These are phyloP conservation scores for Dactylellina parvicollis DNA, from an alignment of 2,329 filamentous ascomycete species.

Conservation along the genomic window DNA sequence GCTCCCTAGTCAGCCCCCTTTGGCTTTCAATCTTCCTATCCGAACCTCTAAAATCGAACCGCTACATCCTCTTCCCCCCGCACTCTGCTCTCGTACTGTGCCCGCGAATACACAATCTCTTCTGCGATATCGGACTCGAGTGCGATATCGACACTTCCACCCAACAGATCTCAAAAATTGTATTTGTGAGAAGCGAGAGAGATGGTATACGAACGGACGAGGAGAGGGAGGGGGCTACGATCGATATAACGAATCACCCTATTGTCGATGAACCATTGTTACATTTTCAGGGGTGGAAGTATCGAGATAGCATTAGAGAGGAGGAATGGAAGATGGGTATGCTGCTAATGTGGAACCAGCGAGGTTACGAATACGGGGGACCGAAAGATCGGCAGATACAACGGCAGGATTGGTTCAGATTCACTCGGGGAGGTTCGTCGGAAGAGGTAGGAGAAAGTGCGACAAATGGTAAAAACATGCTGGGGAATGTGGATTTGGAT, in stretches of 20 bases:
- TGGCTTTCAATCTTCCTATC: slow-evolving; percentile 26
- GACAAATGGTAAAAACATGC: slow-evolving; percentile 4
- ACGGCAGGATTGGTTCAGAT: slow-evolving; percentile 35
- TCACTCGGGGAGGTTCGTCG: not conserved
- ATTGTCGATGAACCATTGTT: slow-evolving; percentile 22
- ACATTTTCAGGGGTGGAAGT: slow-evolving; percentile 42
- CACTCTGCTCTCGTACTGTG: not conserved
- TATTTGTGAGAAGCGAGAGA: slow-evolving; percentile 18
- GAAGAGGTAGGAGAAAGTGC: not conserved
- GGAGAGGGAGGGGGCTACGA: slow-evolving; percentile 8
- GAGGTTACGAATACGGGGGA: slow-evolving; percentile 25
- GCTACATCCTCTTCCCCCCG: slow-evolving; percentile 16
- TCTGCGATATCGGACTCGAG: slow-evolving; percentile 31
- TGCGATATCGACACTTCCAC: slow-evolving; percentile 16
- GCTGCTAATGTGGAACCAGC: slow-evolving; percentile 31
- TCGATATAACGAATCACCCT: slow-evolving; percentile 19
- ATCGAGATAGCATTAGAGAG: slow-evolving; percentile 15
- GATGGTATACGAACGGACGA: slow-evolving; percentile 11
- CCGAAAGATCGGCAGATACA: slow-evolving; percentile 20
- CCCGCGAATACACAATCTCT: slow-evolving; percentile 40
- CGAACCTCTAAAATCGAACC: slow-evolving; percentile 5
- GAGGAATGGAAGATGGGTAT: slow-evolving; percentile 22
- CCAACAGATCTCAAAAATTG: slow-evolving; percentile 5
- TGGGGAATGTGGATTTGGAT: slow-evolving; percentile 31
- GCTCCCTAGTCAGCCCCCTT: slow-evolving; percentile 15